Conservation (phyloP, 768 basidiomycete genomes). For the Crassisporium funariophilum region DNA sequence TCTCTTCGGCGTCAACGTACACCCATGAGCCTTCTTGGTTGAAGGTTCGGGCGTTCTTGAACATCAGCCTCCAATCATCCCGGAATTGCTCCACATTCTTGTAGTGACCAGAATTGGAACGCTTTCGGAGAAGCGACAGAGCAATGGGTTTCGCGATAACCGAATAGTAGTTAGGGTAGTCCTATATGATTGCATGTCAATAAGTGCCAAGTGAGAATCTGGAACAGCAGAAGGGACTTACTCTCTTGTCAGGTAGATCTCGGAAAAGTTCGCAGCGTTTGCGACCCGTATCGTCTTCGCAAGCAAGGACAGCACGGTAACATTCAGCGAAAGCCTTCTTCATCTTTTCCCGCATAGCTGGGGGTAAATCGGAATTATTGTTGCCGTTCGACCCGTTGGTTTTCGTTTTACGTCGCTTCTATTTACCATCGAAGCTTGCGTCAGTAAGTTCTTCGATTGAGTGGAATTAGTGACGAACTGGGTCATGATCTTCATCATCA, state of each 20-base stretch:
- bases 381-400: constrained; percentile 27
- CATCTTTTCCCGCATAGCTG: constrained; percentile 70
- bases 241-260: constrained; percentile 80
- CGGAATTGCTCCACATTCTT: constrained; percentile 73
- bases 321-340: constrained; percentile 82
- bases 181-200: constrained; percentile 40
- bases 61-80: constrained; percentile 89
- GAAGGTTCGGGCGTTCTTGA: constrained; percentile 90
- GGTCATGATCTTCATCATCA: constrained; percentile 75
- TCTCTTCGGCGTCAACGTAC: constrained; percentile 90
- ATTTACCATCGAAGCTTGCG: no score
- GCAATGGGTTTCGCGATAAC: constrained; percentile 89
- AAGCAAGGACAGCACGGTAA: constrained; percentile 69
- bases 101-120: constrained; percentile 64
- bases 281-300: constrained; percentile 73
- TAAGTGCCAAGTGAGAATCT: constrained; percentile 12
- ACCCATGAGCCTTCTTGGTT: constrained; percentile 97
- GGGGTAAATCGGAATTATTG: constrained; percentile 50
- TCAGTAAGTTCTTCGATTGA: constrained; percentile 8
- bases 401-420: constrained; percentile 90
- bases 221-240: constrained; percentile 30
- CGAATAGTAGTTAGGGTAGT: constrained; percentile 92
- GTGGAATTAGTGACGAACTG: constrained; percentile 40
- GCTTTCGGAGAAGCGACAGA: constrained; percentile 83
- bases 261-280: constrained; percentile 87